Evolutionary conservation across 192 early-diverging fungal species (phyloP), one percentile per base, ranked within the genome.

Genomic region (Martensiomyces pterosporus): DNA sequence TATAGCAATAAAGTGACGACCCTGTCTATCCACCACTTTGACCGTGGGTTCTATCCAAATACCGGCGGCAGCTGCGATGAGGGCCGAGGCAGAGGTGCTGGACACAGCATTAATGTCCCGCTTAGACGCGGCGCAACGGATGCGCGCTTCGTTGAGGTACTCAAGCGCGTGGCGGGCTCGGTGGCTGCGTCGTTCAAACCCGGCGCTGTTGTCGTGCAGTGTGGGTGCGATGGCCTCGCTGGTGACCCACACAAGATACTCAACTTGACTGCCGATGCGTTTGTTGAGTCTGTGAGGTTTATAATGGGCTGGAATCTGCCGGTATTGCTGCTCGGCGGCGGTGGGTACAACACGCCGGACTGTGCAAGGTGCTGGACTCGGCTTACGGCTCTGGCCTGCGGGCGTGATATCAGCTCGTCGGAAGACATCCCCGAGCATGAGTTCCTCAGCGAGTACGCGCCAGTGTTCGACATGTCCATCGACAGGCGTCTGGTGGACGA

Each of bases 11-110:
- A 85, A 24, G 94, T 98, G 14, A 94, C 92, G 88, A 99, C 97
- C 4, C 83, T 97, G 5, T 94, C 92, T 4, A 86, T 98, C 61
- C 97, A 99, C 68, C 94, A 94, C 72, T 85, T 93, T 61, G 90
- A 87, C 26, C 82, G 77, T 22, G 92, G 94, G 33, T 99, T 86
- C 63, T 99, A 94, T 53, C 97, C 97, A 4, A 81, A 86, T 46
- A 95, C 90, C 13, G 96, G 96, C 23, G 64, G 85, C 16, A 60
- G 85, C 15, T 79, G 84, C 19, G 88, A 90, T 51, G 84, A 89
- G 27, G 96, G 96, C 22, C 68, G 64, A 16, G 81, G 85, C 6
- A 61, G 76, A 4, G 96, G 96, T 1, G 84, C 86, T 26, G 79
- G 88, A 22, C 90, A 85, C 59, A 85, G 90, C 24, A 68, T 97